Conservation (phyloP, 2,329 filamentous ascomycete species). For the Cytospora chrysosperma region DNA sequence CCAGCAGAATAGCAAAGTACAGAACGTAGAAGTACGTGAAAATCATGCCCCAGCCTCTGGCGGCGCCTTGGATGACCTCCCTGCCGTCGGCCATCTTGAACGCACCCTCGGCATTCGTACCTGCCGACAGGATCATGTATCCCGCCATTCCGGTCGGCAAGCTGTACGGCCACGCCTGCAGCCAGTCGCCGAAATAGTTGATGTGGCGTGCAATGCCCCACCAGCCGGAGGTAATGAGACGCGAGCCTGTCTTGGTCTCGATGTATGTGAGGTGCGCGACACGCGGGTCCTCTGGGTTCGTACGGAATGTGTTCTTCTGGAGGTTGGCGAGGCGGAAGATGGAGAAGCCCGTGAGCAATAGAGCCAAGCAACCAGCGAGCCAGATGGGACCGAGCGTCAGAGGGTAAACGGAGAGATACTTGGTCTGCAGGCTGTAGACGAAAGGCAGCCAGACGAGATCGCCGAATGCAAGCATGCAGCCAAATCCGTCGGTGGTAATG, state of each 20-base stretch:
- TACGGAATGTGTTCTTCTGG: constrained; percentile 94
- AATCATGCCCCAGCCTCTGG: constrained; percentile 79
- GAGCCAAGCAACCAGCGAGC: constrained; percentile 60
- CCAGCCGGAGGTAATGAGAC: constrained; percentile 83
- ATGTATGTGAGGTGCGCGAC: constrained; percentile 83
- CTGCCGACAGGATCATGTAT: constrained; percentile 66
- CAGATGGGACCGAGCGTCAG: constrained; percentile 71
- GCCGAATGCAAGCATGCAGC: constrained; percentile 91
- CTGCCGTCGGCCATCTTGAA: constrained; percentile 59
- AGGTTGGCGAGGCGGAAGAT: constrained; percentile 94
- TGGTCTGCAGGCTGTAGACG: constrained; percentile 78
- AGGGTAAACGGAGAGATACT: constrained; percentile 82
- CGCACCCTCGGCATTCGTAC: constrained; percentile 50
- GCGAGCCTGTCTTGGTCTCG: constrained; percentile 77
- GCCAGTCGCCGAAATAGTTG: constrained; percentile 95
- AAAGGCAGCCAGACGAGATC: constrained; percentile 94
- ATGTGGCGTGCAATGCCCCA: constrained; percentile 91
- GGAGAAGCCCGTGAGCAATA: constrained; percentile 74
- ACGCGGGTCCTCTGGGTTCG: constrained; percentile 75
- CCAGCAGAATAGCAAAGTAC: constrained; percentile 83
- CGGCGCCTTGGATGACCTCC: constrained; percentile 68
- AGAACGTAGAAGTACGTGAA: constrained; percentile 94
- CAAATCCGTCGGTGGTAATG: constrained; percentile 88
- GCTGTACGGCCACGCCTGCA: constrained; percentile 88
- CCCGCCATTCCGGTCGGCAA: constrained; percentile 83